phyloP scores from a whole-genome alignment of 1,139 yeast species.

The Candida mesenterica region DNA sequence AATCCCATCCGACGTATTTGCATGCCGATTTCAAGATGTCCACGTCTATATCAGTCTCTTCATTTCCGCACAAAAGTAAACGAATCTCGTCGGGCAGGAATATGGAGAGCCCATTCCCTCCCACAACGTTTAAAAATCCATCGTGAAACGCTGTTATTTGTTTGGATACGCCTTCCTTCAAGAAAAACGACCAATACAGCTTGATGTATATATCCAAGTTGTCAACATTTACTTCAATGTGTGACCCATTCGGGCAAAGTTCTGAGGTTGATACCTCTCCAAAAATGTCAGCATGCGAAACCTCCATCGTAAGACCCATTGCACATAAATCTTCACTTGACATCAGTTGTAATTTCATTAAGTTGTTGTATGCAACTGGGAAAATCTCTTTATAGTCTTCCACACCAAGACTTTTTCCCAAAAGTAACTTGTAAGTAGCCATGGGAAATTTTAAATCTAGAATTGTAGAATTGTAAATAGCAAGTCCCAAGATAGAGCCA shows the following conservation, averaged over 20 bases:
- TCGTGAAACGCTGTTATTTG: conserved; percentile 58
- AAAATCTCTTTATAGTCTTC: conserved; percentile 65
- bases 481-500: conserved; percentile 85
- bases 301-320: conserved; percentile 38
- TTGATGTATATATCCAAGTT: conserved; percentile 64
- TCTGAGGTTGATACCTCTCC: conserved; percentile 43
- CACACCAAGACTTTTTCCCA: conserved; percentile 54
- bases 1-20: conserved; percentile 61
- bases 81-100: conserved; percentile 83
- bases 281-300: conserved; percentile 37
- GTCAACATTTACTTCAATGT: conserved; percentile 48
- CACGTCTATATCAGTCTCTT: conserved; percentile 63
- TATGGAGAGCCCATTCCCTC: conserved; percentile 74
- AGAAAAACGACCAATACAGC: conserved; percentile 57
- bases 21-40: conserved; percentile 69
- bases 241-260: conserved; percentile 57
- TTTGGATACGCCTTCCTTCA: conserved; percentile 51
- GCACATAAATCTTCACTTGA: conserved; percentile 25
- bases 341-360: conserved; percentile 53
- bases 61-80: conserved; percentile 74
- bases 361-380: conserved; percentile 63
- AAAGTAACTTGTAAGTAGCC: conserved; percentile 71
- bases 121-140: conserved; percentile 77
- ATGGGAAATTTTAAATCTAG: conserved; percentile 75
- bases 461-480: conserved; percentile 86